These are phyloP conservation scores for Gracilaria caudata DNA, from an alignment of 23 red algal genomes.

Conservation along the genomic window DNA sequence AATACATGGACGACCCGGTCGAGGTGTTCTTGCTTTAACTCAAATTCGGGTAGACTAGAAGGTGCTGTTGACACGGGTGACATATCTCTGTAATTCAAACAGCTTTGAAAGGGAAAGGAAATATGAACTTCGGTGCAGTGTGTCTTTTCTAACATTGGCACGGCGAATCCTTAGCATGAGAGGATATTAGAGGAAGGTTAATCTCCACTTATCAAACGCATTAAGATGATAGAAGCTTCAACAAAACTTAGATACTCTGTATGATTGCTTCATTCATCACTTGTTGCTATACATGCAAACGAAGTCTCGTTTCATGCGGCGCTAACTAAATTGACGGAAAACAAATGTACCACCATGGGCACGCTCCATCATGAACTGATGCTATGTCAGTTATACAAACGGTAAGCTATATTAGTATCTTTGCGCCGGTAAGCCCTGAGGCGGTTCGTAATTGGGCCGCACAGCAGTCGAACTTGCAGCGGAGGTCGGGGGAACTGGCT, in stretches of 20 bases:
- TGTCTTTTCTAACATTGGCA: neutral
- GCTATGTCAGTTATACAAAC: neutral
- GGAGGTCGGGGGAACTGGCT: constrained; percentile 14
- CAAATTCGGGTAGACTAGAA: neutral
- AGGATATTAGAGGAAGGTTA: too few relatives aligned
- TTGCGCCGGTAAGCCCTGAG: constrained; percentile 9
- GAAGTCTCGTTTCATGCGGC: neutral
- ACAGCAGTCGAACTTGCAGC: constrained; percentile 30
- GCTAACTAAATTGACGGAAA: neutral
- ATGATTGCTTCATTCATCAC: neutral
- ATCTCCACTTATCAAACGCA: neutral
- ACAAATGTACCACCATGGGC: neutral
- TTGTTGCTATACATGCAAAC: neutral
- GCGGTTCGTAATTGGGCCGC: constrained; percentile 23
- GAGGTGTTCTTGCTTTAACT: constrained; percentile 16
- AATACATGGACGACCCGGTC: constrained; percentile 45
- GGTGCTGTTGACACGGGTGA: neutral
- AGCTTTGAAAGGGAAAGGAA: too few relatives aligned
- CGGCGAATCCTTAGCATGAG: too few relatives aligned
- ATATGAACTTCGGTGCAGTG: neutral
- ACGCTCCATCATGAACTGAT: neutral
- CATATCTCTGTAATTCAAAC: too few relatives aligned
- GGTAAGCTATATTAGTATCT: constrained; percentile 26
- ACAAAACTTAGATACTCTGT: neutral
- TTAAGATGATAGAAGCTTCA: neutral